Conservation (phyloP, 139 green algal genomes). For the Zygnema circumcarinatum region DNA sequence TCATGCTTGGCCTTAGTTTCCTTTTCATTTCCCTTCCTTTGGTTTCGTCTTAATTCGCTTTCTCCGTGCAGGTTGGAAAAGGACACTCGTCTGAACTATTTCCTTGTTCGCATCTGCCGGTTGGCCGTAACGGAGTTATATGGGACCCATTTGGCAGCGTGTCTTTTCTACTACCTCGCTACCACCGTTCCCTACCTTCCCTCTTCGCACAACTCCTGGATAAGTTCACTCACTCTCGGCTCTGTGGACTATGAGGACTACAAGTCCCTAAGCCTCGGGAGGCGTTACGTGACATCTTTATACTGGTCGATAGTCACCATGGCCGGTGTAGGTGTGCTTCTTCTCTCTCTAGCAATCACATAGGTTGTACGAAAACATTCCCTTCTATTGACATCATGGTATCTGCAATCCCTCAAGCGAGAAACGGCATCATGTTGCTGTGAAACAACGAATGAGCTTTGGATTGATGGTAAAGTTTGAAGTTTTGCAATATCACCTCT, state of each 20-base stretch:
- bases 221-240: constrained; percentile 32
- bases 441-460: too few relatives aligned
- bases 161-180: constrained; percentile 52
- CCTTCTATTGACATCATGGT: too few relatives aligned
- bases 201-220: constrained; percentile 16
- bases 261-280: not conserved
- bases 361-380: too few relatives aligned
- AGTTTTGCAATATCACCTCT: too few relatives aligned
- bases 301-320: constrained; percentile 52
- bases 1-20: too few relatives aligned
- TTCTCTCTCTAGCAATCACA: not conserved
- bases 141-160: constrained; percentile 22
- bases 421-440: too few relatives aligned
- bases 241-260: constrained; percentile 11
- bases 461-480: too few relatives aligned
- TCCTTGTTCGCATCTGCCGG: constrained; percentile 28
- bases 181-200: constrained; percentile 15
- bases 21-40: too few relatives aligned
- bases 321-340: constrained; percentile 21
- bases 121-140: constrained; percentile 37
- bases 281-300: constrained; percentile 27
- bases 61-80: constrained; percentile 26
- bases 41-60: too few relatives aligned
- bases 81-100: constrained; percentile 49
- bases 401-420: too few relatives aligned